Percentiles rank a stretch among this genome's conserved stretches.
Evolutionary conservation across 1,139 yeast species (phyloP).

Genomic region (Geotrichum reessii): DNA sequence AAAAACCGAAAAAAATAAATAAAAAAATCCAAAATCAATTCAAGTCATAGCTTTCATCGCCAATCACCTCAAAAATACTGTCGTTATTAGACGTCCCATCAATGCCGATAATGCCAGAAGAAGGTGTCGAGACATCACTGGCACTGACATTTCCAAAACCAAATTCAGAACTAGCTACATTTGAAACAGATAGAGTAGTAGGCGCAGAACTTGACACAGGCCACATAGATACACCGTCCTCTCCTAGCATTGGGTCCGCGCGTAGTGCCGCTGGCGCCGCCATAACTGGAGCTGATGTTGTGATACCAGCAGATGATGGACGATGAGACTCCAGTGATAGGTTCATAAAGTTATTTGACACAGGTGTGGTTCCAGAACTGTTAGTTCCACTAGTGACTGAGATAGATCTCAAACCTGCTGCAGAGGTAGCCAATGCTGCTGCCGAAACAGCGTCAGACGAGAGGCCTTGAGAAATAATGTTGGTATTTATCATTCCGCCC

Average conservation of each 20-base stretch:
- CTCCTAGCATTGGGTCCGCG: constrained; percentile 4
- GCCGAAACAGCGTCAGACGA: constrained; percentile 7
- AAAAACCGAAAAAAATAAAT: not conserved
- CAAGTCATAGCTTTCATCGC: constrained; percentile 10
- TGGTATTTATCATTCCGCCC: not conserved
- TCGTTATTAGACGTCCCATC: not conserved
- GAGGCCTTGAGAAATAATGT: not conserved
- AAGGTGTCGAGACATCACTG: not conserved
- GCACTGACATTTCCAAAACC: not conserved
- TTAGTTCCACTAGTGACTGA: not conserved
- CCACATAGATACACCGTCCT: constrained; percentile 2
- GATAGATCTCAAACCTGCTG: not conserved
- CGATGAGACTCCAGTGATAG: constrained; percentile 5
- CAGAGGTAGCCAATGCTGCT: constrained; percentile 4
- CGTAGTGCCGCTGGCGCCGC: not conserved
- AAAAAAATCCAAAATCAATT: not conserved
- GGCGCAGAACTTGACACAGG: not conserved
- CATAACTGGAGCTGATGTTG: not conserved
- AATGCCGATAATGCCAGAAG: not conserved
- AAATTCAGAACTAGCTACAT: not conserved
- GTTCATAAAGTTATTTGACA: constrained; percentile 8
- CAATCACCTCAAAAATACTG: constrained; percentile 11
- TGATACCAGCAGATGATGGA: not conserved
- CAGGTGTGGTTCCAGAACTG: constrained; percentile 3
- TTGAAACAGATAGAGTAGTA: not conserved